A percentile compares a stretch with the other conserved stretches of the same genome.
phyloP scores from a whole-genome alignment of 345 rosid species.

The Raphanus sativus region DNA sequence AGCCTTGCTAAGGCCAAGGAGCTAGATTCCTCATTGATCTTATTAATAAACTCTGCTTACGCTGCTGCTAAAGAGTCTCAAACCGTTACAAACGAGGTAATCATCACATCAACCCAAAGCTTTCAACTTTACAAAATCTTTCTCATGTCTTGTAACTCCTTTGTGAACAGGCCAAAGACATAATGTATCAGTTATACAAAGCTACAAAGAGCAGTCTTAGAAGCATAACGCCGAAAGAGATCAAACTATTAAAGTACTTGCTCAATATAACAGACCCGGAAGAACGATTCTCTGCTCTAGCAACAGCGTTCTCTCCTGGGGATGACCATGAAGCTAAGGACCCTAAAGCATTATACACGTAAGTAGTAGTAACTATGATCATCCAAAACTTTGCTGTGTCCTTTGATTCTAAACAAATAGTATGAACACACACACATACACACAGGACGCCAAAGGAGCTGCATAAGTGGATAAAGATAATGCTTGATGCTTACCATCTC shows the following conservation, averaged over 20 bases:
- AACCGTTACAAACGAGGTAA: constrained; percentile 77
- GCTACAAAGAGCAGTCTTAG: constrained; percentile 82
- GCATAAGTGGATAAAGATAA: constrained; percentile 84
- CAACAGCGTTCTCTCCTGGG: constrained; percentile 82
- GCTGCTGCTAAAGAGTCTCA: constrained; percentile 85
- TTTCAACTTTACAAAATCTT: not conserved
- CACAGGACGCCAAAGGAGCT: constrained; percentile 87
- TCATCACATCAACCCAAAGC: not conserved
- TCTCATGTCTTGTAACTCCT: not conserved
- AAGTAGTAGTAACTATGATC: constrained; percentile 29
- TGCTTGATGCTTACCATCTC: constrained; percentile 84
- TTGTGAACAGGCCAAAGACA: constrained; percentile 64
- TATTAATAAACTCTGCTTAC: constrained; percentile 81
- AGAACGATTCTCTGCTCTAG: constrained; percentile 91
- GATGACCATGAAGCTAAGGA: constrained; percentile 69
- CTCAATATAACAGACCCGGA: constrained; percentile 92
- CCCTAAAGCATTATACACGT: constrained; percentile 79
- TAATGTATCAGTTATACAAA: constrained; percentile 77
- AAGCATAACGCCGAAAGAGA: constrained; percentile 87
- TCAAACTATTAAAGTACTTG: constrained; percentile 77
- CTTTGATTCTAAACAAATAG: not conserved
- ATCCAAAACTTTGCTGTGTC: not conserved
- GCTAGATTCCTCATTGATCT: constrained; percentile 84
- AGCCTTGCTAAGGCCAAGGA: constrained; percentile 85
- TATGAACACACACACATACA: not conserved